Percentiles rank a stretch among this genome's conserved stretches.
Conservation (phyloP, 2,329 filamentous ascomycete species). For the Alternaria arborescens region DNA sequence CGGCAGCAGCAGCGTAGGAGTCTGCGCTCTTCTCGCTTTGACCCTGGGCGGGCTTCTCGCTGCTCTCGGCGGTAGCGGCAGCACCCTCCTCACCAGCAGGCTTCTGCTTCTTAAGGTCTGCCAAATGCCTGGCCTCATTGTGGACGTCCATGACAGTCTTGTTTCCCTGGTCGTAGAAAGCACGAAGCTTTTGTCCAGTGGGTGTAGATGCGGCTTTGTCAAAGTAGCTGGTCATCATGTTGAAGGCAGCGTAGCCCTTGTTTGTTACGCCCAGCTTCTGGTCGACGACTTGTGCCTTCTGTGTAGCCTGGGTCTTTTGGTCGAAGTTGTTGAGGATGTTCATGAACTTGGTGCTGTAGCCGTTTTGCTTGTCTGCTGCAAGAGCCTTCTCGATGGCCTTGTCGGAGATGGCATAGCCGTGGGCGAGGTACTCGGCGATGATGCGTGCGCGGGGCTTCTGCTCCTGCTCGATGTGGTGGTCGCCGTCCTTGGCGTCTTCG, state of each 20-base stretch:
- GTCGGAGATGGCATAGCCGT: conserved; percentile 86
- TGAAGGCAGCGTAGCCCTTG: conserved; percentile 72
- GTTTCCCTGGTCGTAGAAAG: conserved; percentile 85
- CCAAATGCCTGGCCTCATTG: conserved; percentile 85
- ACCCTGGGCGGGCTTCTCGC: conserved; percentile 50
- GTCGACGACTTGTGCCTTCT: conserved; percentile 85
- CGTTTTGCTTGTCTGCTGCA: conserved; percentile 87
- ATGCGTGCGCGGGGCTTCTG: conserved; percentile 96
- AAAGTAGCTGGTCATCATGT: conserved; percentile 85
- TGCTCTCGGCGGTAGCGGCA: conserved; percentile 54
- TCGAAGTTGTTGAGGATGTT: conserved; percentile 79
- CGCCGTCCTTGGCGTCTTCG: conserved; percentile 59
- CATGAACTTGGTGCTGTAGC: conserved; percentile 82
- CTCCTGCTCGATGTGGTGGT: conserved; percentile 85
- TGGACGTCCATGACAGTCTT: conserved; percentile 96
- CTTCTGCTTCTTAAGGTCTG: conserved; percentile 76
- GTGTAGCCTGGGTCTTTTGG: conserved; percentile 83
- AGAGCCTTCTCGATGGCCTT: conserved; percentile 83
- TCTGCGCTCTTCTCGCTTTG: conserved; percentile 24
- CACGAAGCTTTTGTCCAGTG: conserved; percentile 84
- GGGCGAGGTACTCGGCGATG: conserved; percentile 93
- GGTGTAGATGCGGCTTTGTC: conserved; percentile 90
- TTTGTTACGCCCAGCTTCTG: conserved; percentile 82
- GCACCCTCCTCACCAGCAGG: conserved; percentile 48
- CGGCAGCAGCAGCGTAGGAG: conserved; percentile 20